Conservation (phyloP, 441 rosid species). For the Euphorbia celastroides region DNA sequence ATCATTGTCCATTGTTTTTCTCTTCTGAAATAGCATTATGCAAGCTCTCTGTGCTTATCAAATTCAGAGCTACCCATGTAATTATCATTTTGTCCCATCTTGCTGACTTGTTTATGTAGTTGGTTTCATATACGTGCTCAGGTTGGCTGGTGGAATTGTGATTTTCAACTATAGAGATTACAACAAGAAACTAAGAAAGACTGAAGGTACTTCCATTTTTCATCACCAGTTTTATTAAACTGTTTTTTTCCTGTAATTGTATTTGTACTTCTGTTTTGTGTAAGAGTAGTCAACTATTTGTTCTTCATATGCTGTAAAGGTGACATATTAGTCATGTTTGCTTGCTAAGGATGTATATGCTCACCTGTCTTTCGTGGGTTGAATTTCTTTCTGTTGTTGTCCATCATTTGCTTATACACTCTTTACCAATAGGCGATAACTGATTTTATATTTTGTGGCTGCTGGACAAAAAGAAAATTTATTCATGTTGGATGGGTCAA, state of each 20-base stretch:
- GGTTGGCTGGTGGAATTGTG: constrained; percentile 56
- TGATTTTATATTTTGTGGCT: background rate
- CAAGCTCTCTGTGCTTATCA: background rate
- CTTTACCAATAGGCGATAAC: background rate
- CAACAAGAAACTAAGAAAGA: constrained; percentile 52
- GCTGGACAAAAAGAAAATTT: background rate
- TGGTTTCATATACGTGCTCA: constrained; percentile 28
- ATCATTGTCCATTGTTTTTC: background rate
- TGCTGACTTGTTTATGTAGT: constrained; percentile 12
- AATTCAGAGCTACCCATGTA: background rate
- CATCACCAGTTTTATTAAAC: too few species aligned
- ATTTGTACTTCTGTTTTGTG: background rate
- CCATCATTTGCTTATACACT: background rate
- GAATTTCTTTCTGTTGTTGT: background rate
- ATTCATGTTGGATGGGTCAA: background rate
- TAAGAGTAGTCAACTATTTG: background rate
- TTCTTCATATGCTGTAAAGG: too few species aligned
- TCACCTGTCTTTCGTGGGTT: background rate
- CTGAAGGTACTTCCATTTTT: constrained; percentile 53
- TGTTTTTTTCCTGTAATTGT: too few species aligned
- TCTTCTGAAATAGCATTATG: background rate
- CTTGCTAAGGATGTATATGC: background rate
- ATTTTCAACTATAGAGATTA: constrained; percentile 79
- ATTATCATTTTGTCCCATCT: background rate
- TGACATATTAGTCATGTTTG: background rate